These are phyloP conservation scores for Xylaria acuta DNA, from an alignment of 495 filamentous ascomycete species.

Conservation along the genomic window DNA sequence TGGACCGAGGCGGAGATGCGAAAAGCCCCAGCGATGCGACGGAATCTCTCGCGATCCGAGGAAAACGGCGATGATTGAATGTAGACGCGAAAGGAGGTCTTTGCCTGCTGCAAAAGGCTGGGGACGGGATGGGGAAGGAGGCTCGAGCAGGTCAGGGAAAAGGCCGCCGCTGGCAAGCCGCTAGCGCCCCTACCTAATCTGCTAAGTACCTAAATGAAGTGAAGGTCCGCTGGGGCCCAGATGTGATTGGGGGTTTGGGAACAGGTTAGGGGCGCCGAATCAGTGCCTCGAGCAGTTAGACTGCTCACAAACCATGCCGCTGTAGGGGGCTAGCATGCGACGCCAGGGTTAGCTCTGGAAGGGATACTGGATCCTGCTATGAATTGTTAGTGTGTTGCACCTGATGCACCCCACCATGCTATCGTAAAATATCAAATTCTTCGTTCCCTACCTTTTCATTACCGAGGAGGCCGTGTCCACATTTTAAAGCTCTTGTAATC, in stretches of 20 bases:
- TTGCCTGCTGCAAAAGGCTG: slow-evolving; percentile 29
- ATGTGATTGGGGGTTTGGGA: slow-evolving; percentile 24
- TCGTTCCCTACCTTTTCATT: slow-evolving; percentile 16
- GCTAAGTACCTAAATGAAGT: slow-evolving; percentile 25
- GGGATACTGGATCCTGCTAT: slow-evolving; percentile 4
- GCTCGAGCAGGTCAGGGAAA: slow-evolving; percentile 30
- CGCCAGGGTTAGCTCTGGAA: slow-evolving; percentile 15
- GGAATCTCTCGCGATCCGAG: slow-evolving; percentile 21
- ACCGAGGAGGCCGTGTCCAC: slow-evolving; percentile 12
- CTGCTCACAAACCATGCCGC: not conserved
- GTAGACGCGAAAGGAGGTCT: slow-evolving; percentile 31
- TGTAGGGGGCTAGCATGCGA: slow-evolving; percentile 13
- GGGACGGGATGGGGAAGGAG: slow-evolving; percentile 30
- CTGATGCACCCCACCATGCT: not conserved
- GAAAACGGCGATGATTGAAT: slow-evolving; percentile 15
- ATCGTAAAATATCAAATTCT: not conserved
- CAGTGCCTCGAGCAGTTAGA: slow-evolving; percentile 8
- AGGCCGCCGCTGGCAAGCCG: slow-evolving; percentile 27
- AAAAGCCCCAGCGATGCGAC: slow-evolving; percentile 24
- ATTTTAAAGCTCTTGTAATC: slow-evolving; percentile 26
- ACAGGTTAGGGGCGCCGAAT: slow-evolving; percentile 5
- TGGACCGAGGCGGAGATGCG: slow-evolving; percentile 13
- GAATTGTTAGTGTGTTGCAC: not conserved
- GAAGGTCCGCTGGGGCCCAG: slow-evolving; percentile 19
- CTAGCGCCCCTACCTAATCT: slow-evolving; percentile 31